These are phyloP conservation scores for Austroboletus novae-zelandiae DNA, from an alignment of 1,284 basidiomycete genomes.

Conservation along the genomic window DNA sequence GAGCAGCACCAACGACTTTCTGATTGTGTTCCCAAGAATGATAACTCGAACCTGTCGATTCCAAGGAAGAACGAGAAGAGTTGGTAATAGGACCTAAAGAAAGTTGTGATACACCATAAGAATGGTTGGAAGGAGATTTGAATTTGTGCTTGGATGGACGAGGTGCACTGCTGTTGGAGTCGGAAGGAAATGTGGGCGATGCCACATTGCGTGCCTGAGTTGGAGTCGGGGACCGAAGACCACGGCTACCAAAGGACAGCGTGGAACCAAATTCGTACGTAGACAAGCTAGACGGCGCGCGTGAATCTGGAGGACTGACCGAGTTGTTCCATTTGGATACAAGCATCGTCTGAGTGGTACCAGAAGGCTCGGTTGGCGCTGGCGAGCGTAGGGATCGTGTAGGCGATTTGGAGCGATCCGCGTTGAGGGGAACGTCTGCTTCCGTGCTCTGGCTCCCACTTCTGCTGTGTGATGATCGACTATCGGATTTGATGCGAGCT, in stretches of 20 bases:
- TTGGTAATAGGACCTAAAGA: slow-evolving; percentile 66
- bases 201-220: slow-evolving; percentile 57
- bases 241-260: slow-evolving; percentile 38
- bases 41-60: slow-evolving; percentile 77
- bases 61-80: slow-evolving; percentile 74
- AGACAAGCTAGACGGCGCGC: slow-evolving; percentile 51
- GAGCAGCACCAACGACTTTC: slow-evolving; percentile 47
- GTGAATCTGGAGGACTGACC: slow-evolving; percentile 36
- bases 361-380: slow-evolving; percentile 56
- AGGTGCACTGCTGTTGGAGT: slow-evolving; percentile 32
- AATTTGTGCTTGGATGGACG: slow-evolving; percentile 56
- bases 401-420: slow-evolving; percentile 42
- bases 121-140: slow-evolving; percentile 47
- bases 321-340: slow-evolving; percentile 24
- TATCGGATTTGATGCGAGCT: slow-evolving; percentile 31
- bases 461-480: slow-evolving; percentile 48
- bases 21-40: slow-evolving; percentile 70
- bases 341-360: slow-evolving; percentile 17
- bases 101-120: slow-evolving; percentile 51
- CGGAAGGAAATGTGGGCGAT: slow-evolving; percentile 46
- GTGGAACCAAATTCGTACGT: slow-evolving; percentile 52
- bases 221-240: slow-evolving; percentile 60
- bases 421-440: slow-evolving; percentile 36
- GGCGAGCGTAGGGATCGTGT: slow-evolving; percentile 53
- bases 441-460: slow-evolving; percentile 60